Evolutionary conservation across 2,329 filamentous ascomycete genomes (phyloP).

Genomic region (Alternaria angustiovoidea): DNA sequence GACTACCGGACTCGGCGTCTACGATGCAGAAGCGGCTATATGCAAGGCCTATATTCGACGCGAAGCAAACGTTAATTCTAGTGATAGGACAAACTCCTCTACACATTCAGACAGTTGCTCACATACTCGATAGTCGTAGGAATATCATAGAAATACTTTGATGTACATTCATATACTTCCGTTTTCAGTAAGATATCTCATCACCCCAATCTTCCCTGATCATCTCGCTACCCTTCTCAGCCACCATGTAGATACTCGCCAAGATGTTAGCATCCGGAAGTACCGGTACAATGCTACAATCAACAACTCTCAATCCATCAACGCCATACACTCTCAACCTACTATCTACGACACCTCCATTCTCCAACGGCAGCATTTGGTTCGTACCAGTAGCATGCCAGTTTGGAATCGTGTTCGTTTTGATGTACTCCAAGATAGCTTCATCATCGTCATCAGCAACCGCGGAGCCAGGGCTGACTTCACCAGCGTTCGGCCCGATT

Average conservation of each 20-base stretch:
- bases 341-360: conserved; percentile 45
- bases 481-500: conserved; percentile 32
- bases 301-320: conserved; percentile 42
- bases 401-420: conserved; percentile 30
- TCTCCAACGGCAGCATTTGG: conserved; percentile 39
- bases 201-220: conserved; percentile 33
- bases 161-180: not conserved
- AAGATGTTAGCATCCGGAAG: conserved; percentile 34
- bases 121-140: no score
- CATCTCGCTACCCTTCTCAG: conserved; percentile 39
- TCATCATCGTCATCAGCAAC: conserved; percentile 38
- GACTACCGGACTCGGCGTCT: no score
- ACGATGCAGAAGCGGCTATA: no score
- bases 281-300: conserved; percentile 43
- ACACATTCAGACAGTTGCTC: no score
- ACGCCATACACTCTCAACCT: conserved; percentile 45
- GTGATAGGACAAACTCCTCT: no score
- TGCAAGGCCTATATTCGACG: no score
- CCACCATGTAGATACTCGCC: conserved; percentile 35
- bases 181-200: not conserved
- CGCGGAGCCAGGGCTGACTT: conserved; percentile 40
- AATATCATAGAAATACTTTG: not conserved
- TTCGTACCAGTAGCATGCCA: conserved; percentile 49
- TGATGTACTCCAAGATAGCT: conserved; percentile 38
- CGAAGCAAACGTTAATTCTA: no score